Conservation (phyloP, 1,284 basidiomycete species). For the Naganishia sp. region DNA sequence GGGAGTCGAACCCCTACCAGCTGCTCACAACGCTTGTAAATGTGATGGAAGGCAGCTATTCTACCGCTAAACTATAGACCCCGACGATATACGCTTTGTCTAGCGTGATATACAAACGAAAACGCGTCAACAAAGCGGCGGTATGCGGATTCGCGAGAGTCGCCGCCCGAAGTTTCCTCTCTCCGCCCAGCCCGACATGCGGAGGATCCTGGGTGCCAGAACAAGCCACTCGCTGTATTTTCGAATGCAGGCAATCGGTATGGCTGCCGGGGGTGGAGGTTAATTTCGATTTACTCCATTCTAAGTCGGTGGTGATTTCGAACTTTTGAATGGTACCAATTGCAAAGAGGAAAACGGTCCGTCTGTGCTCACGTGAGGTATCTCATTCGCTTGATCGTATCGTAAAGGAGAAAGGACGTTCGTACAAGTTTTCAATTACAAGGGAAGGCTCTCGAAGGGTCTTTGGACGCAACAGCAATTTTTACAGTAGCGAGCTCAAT, state of each 20-base stretch:
- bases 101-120: no score
- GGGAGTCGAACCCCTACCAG: conserved; percentile 18
- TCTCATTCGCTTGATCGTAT: neutral
- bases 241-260: conserved; percentile 15
- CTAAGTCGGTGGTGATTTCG: conserved; percentile 26
- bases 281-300: conserved; percentile 25
- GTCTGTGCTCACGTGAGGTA: neutral
- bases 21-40: neutral
- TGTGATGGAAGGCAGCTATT: conserved; percentile 3
- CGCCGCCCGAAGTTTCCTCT: neutral
- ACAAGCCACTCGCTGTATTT: conserved; percentile 13
- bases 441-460: neutral
- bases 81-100: neutral
- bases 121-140: neutral
- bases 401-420: neutral
- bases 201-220: neutral
- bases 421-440: neutral
- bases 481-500: neutral
- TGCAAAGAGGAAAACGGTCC: neutral
- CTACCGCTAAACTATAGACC: conserved; percentile 16
- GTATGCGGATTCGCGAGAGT: conserved; percentile 21
- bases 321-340: conserved; percentile 19
- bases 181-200: neutral
- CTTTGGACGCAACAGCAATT: neutral
- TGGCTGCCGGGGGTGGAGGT: conserved; percentile 18